A percentile compares a stretch with the other conserved stretches of the same genome.
Evolutionary conservation across 305 asterid species (phyloP).

Genomic region (Fraxinus dipetala): DNA sequence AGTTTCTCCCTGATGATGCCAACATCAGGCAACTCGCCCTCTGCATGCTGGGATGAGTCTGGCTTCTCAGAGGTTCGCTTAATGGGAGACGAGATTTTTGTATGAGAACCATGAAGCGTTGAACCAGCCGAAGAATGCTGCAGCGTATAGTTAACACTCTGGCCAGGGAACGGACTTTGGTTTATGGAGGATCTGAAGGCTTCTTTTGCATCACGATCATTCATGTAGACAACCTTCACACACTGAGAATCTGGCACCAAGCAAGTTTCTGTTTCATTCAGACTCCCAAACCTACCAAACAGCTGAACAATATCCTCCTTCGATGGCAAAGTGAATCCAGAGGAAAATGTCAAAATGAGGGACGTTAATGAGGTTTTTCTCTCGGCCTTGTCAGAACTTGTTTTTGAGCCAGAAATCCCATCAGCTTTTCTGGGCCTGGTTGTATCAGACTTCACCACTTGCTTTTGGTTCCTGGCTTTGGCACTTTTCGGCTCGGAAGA

Average conservation of each 20-base stretch:
- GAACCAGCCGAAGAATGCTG: constrained; percentile 27
- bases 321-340: constrained; percentile 49
- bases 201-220: constrained; percentile 42
- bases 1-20: constrained; percentile 33
- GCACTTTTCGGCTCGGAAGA: constrained; percentile 16
- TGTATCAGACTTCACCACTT: constrained; percentile 16
- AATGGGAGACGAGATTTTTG: constrained; percentile 18
- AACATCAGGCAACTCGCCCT: constrained; percentile 33
- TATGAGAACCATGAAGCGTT: constrained; percentile 21
- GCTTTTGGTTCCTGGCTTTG: constrained; percentile 17
- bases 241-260: constrained; percentile 30
- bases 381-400: constrained; percentile 16
- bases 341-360: constrained; percentile 32
- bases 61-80: constrained; percentile 16
- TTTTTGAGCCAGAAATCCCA: constrained; percentile 19
- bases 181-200: constrained; percentile 47
- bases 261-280: constrained; percentile 40
- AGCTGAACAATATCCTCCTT: constrained; percentile 40
- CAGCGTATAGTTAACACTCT: constrained; percentile 31
- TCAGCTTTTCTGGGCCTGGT: constrained; percentile 26
- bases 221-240: constrained; percentile 33
- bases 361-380: constrained; percentile 18
- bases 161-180: constrained; percentile 38
- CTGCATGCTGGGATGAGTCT: constrained; percentile 6
- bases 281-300: constrained; percentile 43